Percentiles rank a stretch among this genome's conserved stretches.
Conservation (phyloP, 345 rosid species). For the Gossypium anomalum region DNA sequence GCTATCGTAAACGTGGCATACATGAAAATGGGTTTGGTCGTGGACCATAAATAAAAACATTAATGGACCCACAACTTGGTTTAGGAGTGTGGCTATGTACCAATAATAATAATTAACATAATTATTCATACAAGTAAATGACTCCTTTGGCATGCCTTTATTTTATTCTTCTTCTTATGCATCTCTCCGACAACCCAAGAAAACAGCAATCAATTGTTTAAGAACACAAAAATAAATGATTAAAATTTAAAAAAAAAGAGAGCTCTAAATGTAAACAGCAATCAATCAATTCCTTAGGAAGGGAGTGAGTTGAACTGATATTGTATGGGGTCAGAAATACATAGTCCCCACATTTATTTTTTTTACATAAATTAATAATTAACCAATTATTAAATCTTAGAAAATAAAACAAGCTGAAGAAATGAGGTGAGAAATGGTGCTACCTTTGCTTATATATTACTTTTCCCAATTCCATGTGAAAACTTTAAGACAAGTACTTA, state of each 20-base stretch:
- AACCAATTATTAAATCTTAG: conserved; percentile 19
- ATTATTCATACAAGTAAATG: conserved; percentile 5
- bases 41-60: conserved; percentile 30
- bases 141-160: neutral
- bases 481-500: conserved; percentile 7
- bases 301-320: conserved; percentile 15
- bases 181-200: neutral
- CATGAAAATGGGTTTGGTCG: conserved; percentile 49
- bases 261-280: conserved; percentile 15
- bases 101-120: conserved; percentile 26
- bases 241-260: neutral
- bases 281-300: conserved; percentile 8
- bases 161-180: neutral
- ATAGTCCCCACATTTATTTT: conserved; percentile 1
- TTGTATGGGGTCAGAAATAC: neutral
- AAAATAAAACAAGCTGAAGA: conserved; percentile 18
- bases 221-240: neutral
- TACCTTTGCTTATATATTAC: conserved; percentile 22
- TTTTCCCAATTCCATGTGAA: conserved; percentile 21
- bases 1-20: conserved; percentile 52
- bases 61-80: conserved; percentile 20
- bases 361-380: conserved; percentile 9
- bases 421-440: neutral
- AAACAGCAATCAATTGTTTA: neutral
- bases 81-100: conserved; percentile 30